Conservation (phyloP, 2,329 filamentous ascomycete species). For the Tolypocladium pustulatum region DNA sequence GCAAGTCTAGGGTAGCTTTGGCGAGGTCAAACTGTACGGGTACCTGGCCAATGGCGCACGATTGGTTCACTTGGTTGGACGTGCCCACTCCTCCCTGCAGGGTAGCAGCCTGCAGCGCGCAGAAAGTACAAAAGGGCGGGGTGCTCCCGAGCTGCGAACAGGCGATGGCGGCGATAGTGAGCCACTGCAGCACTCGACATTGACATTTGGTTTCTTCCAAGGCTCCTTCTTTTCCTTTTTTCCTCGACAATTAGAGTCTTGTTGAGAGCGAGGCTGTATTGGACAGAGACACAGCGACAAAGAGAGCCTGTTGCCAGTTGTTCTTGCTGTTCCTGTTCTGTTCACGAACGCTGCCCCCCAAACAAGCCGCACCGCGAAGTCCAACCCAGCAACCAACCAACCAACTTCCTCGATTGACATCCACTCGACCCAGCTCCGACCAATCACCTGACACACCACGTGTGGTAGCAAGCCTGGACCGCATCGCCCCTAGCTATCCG, state of each 20-base stretch:
- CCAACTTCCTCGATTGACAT: neutral
- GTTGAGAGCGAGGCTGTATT: neutral
- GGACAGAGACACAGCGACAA: neutral
- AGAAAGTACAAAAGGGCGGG: conserved; percentile 4
- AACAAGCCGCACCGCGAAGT: too few species aligned
- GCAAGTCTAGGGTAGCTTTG: neutral
- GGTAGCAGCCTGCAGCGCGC: neutral
- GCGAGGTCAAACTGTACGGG: too few species aligned
- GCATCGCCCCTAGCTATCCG: too few species aligned
- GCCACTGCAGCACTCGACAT: neutral
- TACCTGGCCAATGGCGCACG: neutral
- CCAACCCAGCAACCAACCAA: neutral
- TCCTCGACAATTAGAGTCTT: neutral
- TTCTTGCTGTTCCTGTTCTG: neutral
- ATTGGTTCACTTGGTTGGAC: too few species aligned
- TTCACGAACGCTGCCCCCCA: neutral
- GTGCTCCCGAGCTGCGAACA: neutral
- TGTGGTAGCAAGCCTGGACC: neutral
- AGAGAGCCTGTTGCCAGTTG: neutral
- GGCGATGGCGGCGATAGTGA: neutral
- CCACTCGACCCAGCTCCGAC: neutral
- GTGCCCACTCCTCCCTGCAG: neutral
- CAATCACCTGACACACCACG: neutral
- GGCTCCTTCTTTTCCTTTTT: neutral
- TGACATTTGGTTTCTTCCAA: neutral